phyloP scores from a whole-genome alignment of 2,329 filamentous ascomycete species.

The Colletotrichum sp. region DNA sequence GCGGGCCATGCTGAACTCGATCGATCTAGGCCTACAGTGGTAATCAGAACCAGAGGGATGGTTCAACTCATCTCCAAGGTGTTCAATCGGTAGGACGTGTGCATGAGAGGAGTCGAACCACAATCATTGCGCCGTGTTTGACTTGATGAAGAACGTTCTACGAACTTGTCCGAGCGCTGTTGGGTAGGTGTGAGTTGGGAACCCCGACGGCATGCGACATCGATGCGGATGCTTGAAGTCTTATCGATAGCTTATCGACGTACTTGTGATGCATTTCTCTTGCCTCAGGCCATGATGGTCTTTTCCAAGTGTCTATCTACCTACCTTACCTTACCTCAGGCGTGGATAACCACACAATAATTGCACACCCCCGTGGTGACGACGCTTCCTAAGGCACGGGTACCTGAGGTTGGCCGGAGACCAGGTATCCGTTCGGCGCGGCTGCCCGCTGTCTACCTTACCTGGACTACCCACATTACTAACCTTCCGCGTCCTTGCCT shows the following conservation, averaged over 20 bases:
- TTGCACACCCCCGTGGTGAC: neutral
- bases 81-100: neutral
- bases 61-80: neutral
- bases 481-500: neutral
- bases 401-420: neutral
- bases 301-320: neutral
- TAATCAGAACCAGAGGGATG: neutral
- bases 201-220: neutral
- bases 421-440: neutral
- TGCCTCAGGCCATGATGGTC: conserved; percentile 12
- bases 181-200: neutral
- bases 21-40: neutral
- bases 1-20: neutral
- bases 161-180: neutral
- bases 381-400: neutral
- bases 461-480: too few species aligned
- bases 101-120: neutral
- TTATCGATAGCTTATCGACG: conserved; percentile 18
- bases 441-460: neutral
- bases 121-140: neutral
- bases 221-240: neutral
- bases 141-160: neutral
- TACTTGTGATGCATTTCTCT: neutral
- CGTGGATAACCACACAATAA: neutral
- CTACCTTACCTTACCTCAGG: neutral